Conservation (phyloP, 257 asterid genomes). For the Euphrasia confusa region DNA sequence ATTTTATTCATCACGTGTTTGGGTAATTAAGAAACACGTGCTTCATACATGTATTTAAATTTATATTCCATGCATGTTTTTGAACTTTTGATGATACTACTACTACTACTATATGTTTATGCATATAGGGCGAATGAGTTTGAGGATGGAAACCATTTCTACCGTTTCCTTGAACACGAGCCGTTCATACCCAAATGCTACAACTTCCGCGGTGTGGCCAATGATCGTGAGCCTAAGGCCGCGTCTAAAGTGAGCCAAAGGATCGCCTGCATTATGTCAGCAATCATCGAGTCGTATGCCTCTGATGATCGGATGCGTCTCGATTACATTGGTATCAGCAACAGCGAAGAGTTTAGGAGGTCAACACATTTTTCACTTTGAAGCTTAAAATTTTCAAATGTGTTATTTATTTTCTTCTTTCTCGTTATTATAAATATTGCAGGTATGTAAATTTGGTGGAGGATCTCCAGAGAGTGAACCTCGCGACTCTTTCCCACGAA, state of each 20-base stretch:
- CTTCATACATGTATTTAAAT: too few relatives aligned
- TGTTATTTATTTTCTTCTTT: too few relatives aligned
- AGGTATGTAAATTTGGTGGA: slow-evolving; percentile 66
- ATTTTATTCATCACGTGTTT: slow-evolving; percentile 77
- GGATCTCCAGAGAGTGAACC: slow-evolving; percentile 76
- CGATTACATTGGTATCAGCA: slow-evolving; percentile 73
- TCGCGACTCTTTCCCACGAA: slow-evolving; percentile 43
- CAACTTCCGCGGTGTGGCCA: slow-evolving; percentile 68
- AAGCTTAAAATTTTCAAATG: not conserved
- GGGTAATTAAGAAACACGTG: slow-evolving; percentile 50
- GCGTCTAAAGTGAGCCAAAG: slow-evolving; percentile 49
- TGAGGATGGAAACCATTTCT: slow-evolving; percentile 83
- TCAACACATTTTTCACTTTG: slow-evolving; percentile 21
- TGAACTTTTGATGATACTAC: too few relatives aligned
- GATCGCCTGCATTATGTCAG: slow-evolving; percentile 68
- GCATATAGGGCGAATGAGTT: slow-evolving; percentile 66
- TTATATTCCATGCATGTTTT: not conserved
- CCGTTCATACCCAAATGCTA: slow-evolving; percentile 75
- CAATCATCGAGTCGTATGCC: slow-evolving; percentile 76
- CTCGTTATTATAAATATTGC: slow-evolving; percentile 18
- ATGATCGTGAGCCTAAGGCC: slow-evolving; percentile 57
- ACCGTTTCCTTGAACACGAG: slow-evolving; percentile 87
- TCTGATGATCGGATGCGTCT: slow-evolving; percentile 60
- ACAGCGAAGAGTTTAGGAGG: slow-evolving; percentile 95
- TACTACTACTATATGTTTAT: not conserved